Base-by-base conservation (phyloP, 768 basidiomycete genomes). In the Suillus alpinus region DNA sequence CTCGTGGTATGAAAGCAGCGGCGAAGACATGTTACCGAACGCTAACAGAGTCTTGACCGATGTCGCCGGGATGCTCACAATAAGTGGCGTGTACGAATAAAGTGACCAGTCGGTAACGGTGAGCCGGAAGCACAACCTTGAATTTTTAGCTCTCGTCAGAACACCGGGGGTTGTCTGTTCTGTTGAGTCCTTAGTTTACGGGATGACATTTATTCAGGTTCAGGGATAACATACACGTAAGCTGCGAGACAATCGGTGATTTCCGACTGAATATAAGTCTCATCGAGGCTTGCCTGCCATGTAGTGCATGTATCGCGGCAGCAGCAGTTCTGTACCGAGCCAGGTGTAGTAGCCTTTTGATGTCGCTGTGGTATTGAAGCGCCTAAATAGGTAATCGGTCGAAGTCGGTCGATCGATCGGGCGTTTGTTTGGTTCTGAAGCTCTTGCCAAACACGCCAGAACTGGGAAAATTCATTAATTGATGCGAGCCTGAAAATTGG, bases 381-480 rank as follows among this genome's bases (percentile, higher is more conserved):
- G 36, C 52, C 26, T 32, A 34, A 52, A 52, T 13, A 52, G 51
- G 51, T 5, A 36, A 52, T 52, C 3, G 4, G 32, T 52, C 32
- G 47, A 52, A 36, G 34, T 52, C 3, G 4, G 32, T 52, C 32
- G 47, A 52, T 52, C 51, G 44, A 31, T 31, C 47, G 34, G n/a
- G 49, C 12, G 20, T 39, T 60, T 60, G 59, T 60, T 60, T 60
- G 51, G 46, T 60, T 58, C 44, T 39, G 16, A 57, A 46, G 59
- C 57, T 16, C 14, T 37, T 43, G 59, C 59, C 57, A 60, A 60
- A 60, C 59, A 60, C 18, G 2, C 56, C 57, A 16, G 16, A 58
- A 57, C 43, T 43, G 10, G 37, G 13, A 9, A 57, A 44, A 32
- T 60, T 53, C 51, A 50, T 49, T 49, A 29, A 49, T 32, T 10